Evolutionary conservation across 768 basidiomycete species (phyloP).

Genomic region (Trametes cinnabarina): DNA sequence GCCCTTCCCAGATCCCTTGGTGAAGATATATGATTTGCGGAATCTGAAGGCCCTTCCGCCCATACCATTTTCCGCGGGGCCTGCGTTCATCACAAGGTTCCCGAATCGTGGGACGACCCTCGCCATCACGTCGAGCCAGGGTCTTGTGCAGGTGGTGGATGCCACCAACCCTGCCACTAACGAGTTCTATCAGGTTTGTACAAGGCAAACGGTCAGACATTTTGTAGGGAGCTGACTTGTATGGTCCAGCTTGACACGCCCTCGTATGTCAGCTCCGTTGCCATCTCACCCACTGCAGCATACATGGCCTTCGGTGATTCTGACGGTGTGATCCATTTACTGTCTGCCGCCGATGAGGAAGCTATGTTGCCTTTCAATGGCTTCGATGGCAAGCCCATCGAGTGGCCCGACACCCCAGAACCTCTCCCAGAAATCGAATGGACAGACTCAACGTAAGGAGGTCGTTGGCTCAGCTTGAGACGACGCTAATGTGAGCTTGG

Average conservation of each 20-base stretch:
- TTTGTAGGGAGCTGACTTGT: not conserved
- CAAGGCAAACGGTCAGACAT: not conserved
- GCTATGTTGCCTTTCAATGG: constrained; percentile 76
- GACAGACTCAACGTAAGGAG: constrained; percentile 73
- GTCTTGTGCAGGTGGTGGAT: constrained; percentile 84
- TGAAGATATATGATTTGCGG: constrained; percentile 90
- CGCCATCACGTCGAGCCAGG: constrained; percentile 74
- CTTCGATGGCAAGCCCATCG: constrained; percentile 80
- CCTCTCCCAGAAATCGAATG: constrained; percentile 73
- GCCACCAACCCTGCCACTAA: constrained; percentile 64
- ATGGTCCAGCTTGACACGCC: constrained; percentile 59
- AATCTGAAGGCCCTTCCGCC: constrained; percentile 81
- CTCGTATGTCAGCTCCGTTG: constrained; percentile 75
- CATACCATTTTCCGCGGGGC: constrained; percentile 82
- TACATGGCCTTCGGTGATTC: constrained; percentile 93
- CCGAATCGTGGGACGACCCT: constrained; percentile 75
- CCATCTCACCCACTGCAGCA: constrained; percentile 83
- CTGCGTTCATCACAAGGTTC: constrained; percentile 79
- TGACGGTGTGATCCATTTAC: constrained; percentile 77
- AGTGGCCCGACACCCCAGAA: constrained; percentile 78
- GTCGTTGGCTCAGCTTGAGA: not conserved
- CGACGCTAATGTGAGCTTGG: not conserved
- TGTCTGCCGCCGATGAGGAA: constrained; percentile 68
- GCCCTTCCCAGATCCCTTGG: constrained; percentile 85
- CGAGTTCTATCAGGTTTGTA: constrained; percentile 77